Percentiles rank a stretch among this genome's conserved stretches.
Evolutionary conservation across 768 basidiomycete species (phyloP).

Genomic region (Termitomyces sp.): DNA sequence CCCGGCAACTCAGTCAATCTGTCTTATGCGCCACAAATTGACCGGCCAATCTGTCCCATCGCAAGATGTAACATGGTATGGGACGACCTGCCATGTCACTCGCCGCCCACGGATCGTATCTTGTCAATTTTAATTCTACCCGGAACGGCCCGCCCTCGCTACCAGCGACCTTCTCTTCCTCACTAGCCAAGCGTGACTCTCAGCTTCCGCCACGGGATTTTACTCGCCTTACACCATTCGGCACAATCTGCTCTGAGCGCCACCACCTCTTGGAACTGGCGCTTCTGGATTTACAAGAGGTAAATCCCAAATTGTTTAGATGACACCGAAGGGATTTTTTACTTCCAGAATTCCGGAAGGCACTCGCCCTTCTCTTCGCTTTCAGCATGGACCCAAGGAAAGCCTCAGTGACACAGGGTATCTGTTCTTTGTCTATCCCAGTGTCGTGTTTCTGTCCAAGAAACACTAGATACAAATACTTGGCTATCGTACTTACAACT

Average conservation of each 20-base stretch:
- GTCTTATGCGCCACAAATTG: conserved; percentile 22
- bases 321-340: conserved; percentile 9
- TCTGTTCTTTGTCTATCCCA: neutral
- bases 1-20: conserved; percentile 15
- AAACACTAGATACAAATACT: neutral
- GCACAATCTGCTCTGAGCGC: conserved; percentile 9
- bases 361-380: neutral
- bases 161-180: conserved; percentile 7
- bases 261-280: conserved; percentile 3
- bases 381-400: neutral
- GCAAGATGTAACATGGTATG: conserved; percentile 5
- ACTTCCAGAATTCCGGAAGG: conserved; percentile 9
- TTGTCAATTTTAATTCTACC: conserved; percentile 12
- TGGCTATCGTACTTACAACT: neutral
- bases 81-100: conserved; percentile 8
- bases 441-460: neutral
- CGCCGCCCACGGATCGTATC: conserved; percentile 6
- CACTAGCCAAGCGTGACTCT: conserved; percentile 2
- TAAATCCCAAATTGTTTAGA: conserved; percentile 12
- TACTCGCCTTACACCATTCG: neutral
- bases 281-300: conserved; percentile 7
- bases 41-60: conserved; percentile 14
- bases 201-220: conserved; percentile 6
- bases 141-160: conserved; percentile 13
- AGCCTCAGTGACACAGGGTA: neutral